A percentile compares a stretch with the other conserved stretches of the same genome.
Evolutionary conservation across 75 land plant species (phyloP).

Genomic region (Ceratopteris richardii): DNA sequence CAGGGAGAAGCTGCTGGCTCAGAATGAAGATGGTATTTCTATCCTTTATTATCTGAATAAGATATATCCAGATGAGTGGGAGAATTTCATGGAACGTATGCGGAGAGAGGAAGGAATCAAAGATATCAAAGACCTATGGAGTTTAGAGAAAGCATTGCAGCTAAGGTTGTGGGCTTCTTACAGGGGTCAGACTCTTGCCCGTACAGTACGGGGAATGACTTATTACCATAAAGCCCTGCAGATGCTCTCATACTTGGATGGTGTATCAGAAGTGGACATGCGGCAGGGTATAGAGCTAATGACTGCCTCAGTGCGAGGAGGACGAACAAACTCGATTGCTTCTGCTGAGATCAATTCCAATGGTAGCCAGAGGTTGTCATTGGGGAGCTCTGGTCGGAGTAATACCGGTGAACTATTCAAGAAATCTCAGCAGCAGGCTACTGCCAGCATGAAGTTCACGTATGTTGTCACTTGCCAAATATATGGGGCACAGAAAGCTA

Average conservation of each 20-base stretch:
- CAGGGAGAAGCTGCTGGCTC: slow-evolving; percentile 55
- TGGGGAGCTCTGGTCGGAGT: slow-evolving; percentile 33
- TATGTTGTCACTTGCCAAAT: slow-evolving; percentile 96
- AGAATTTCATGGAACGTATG: slow-evolving; percentile 75
- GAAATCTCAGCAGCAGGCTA: slow-evolving; percentile 65
- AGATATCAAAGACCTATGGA: slow-evolving; percentile 46
- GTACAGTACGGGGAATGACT: slow-evolving; percentile 97
- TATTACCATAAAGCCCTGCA: slow-evolving; percentile 78
- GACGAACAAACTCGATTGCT: slow-evolving; percentile 3
- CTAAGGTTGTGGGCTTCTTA: slow-evolving; percentile 89
- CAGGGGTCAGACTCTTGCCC: slow-evolving; percentile 83
- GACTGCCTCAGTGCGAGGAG: slow-evolving; percentile 20
- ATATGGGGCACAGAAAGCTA: slow-evolving; percentile 77
- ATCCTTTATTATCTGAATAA: slow-evolving; percentile 75
- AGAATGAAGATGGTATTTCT: slow-evolving; percentile 88
- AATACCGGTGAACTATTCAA: slow-evolving; percentile 35
- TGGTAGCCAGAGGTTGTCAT: slow-evolving; percentile 19
- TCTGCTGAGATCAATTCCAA: slow-evolving; percentile 13
- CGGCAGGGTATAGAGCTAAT: slow-evolving; percentile 47
- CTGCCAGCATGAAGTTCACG: slow-evolving; percentile 83
- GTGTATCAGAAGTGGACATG: slow-evolving; percentile 83
- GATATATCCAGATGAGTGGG: slow-evolving; percentile 80
- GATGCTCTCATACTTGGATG: slow-evolving; percentile 75
- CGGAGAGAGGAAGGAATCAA: slow-evolving; percentile 31
- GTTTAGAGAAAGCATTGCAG: slow-evolving; percentile 37